Evolutionary conservation across 352 stramenopile species (phyloP).

Genomic region (Phytophthora crassamura): DNA sequence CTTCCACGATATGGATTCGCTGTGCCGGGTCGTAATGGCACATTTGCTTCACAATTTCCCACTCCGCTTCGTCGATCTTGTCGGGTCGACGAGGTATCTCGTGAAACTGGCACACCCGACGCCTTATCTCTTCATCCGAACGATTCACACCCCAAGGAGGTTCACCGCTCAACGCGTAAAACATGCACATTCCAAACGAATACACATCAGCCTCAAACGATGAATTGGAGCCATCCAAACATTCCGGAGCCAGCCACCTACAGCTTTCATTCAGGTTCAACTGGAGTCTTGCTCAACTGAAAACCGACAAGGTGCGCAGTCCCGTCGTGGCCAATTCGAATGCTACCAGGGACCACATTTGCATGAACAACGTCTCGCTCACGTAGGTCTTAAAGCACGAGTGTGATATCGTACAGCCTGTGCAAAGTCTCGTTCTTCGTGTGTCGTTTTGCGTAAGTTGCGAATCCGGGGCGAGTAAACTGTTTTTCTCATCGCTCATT

Average conservation of each 20-base stretch:
- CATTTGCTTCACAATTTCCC: constrained; percentile 5
- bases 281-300: no score
- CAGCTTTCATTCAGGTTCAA: no score
- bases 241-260: constrained; percentile 18
- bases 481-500: no score
- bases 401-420: no score
- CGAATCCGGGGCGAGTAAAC: no score
- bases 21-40: neutral
- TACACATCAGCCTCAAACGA: constrained; percentile 17
- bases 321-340: no score
- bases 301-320: no score
- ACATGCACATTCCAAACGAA: constrained; percentile 27
- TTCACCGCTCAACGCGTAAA: constrained; percentile 19
- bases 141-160: neutral
- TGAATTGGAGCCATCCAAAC: neutral
- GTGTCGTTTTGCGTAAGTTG: no score
- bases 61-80: neutral
- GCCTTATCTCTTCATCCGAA: neutral
- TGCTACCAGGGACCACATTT: no score
- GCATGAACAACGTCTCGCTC: no score
- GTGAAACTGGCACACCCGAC: neutral
- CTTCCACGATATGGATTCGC: neutral
- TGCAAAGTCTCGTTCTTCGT: no score
- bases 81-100: neutral
- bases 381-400: no score